phyloP scores from a whole-genome alignment of 192 early-diverging fungal genomes.

The Backusella australiensis region DNA sequence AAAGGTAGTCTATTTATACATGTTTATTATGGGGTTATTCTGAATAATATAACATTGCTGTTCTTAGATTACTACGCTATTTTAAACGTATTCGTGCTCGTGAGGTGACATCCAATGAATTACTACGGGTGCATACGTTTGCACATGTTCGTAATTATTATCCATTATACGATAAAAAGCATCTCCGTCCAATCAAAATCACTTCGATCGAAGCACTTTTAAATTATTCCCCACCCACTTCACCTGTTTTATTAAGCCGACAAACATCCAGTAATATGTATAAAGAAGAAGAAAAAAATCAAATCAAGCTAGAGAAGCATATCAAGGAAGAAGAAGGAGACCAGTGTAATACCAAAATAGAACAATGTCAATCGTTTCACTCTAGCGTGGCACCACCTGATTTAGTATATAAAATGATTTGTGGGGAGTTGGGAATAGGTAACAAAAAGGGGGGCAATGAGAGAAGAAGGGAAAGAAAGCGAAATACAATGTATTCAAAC shows the following conservation, averaged over 20 bases:
- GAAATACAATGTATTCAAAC: not conserved
- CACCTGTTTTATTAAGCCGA: constrained; percentile 10
- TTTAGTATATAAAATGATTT: constrained; percentile 46
- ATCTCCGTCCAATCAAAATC: constrained; percentile 6
- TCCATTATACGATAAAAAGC: not conserved
- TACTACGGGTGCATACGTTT: constrained; percentile 45
- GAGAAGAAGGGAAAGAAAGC: not conserved
- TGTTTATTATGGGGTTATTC: not conserved
- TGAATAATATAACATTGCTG: not conserved
- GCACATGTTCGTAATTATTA: constrained; percentile 49
- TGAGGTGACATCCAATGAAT: constrained; percentile 45
- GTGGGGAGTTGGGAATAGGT: constrained; percentile 51
- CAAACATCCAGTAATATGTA: not conserved
- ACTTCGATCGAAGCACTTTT: constrained; percentile 36
- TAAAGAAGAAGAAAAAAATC: constrained; percentile 12
- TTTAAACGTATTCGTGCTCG: constrained; percentile 46
- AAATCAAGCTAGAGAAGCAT: constrained; percentile 5
- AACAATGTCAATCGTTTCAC: not conserved
- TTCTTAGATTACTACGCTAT: constrained; percentile 40
- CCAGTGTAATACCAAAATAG: not conserved
- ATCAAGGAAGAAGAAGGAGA: constrained; percentile 12
- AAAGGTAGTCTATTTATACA: constrained; percentile 23
- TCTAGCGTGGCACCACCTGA: constrained; percentile 31
- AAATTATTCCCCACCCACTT: constrained; percentile 6
- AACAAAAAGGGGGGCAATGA: not conserved